Evolutionary conservation across 2,329 filamentous ascomycete genomes (phyloP).

Genomic region (Colletotrichum agaves): DNA sequence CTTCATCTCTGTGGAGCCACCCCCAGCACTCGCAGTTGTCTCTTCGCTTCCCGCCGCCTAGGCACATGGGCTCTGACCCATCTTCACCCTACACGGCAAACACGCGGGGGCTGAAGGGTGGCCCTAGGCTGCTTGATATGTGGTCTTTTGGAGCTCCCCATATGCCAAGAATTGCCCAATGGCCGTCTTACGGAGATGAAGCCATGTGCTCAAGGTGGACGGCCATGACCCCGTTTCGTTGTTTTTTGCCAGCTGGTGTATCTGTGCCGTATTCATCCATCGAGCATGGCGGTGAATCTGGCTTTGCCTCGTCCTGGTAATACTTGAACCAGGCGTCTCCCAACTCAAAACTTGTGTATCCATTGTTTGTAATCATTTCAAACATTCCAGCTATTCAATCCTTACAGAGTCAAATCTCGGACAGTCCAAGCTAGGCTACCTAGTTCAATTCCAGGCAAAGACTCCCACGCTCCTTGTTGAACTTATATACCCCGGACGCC

Average conservation of each 20-base stretch:
- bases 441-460: not conserved
- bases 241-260: constrained; percentile 25
- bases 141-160: constrained; percentile 35
- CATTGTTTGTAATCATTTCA: constrained; percentile 27
- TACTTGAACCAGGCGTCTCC: constrained; percentile 35
- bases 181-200: constrained; percentile 34
- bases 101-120: not conserved
- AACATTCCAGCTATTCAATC: constrained; percentile 5
- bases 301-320: constrained; percentile 27
- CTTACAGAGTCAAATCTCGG: not conserved
- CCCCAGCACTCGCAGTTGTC: constrained; percentile 33
- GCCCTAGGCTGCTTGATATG: constrained; percentile 8
- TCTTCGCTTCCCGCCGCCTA: constrained; percentile 34
- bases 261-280: constrained; percentile 32
- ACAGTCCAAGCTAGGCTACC: not conserved
- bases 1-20: constrained; percentile 21
- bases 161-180: constrained; percentile 21
- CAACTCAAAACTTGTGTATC: constrained; percentile 20
- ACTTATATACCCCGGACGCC: not conserved
- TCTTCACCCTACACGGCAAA: constrained; percentile 25
- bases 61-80: constrained; percentile 28
- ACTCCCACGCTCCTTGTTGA: constrained; percentile 20
- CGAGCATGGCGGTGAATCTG: constrained; percentile 35
- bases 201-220: constrained; percentile 33
- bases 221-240: constrained; percentile 29